Base-by-base conservation (phyloP, 2,329 filamentous ascomycete species). In the Sporothrix brunneoviolacea region DNA sequence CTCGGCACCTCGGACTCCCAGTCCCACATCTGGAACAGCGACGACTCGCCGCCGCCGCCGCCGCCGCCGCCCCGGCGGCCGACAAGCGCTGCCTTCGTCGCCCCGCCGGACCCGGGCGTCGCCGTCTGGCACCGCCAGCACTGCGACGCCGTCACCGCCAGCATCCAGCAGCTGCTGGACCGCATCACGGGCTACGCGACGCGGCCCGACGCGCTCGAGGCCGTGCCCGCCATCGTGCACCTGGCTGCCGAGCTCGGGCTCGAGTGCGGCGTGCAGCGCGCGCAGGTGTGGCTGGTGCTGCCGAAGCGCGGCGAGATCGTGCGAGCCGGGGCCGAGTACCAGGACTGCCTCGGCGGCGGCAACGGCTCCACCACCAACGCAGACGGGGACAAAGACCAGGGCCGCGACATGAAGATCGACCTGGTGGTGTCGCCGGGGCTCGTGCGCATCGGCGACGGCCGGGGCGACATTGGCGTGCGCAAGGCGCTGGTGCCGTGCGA, bases 191-290 rank as follows among this genome's bases (percentile, higher is more conserved):
- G 36, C 35, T n/a, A 50, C 16, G 27, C 41, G 15, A 51, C 47
- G 9, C 48, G 48, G 3, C 46, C 41, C 19, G 48, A 48, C 19
- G 45, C 32, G 1, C 41, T 47, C 16, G 44, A 41, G 8, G 32
- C 41, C 10, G 42, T 56, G 8, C 18, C 48, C 6, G 39, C 35
- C 4, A 49, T 56, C 27, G 48, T 53, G 8, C 18, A 35, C 16
- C 33, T 39, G 2, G 52, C 56, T 2, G 52, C 52, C 41, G 50
- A 52, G 45, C 52, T 58, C 2, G 50, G 41, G 3, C 46, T 56
- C 12, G 54, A 58, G 45, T 55, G 50, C 19, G 56, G 56, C 24
- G 50, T 53, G 41, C 56, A 58, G 52, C 50, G 51, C 3, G 44
- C 52, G 13, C 54, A 46, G 24, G 12, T 58, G 4, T 18, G 13